These are phyloP conservation scores for Eremothecium coryli DNA, from an alignment of 1,139 yeast genomes.

Conservation along the genomic window DNA sequence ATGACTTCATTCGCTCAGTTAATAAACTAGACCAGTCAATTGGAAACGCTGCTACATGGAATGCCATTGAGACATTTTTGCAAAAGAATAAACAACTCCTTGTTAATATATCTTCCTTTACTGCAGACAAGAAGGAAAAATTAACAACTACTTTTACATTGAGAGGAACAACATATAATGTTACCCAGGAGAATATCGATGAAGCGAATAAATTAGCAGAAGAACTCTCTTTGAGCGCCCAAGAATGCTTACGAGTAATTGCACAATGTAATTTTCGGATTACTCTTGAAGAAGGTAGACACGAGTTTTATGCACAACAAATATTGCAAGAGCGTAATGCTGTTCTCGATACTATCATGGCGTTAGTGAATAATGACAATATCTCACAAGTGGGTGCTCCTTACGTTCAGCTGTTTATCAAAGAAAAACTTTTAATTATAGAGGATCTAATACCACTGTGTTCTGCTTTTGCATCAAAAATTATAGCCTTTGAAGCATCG, in stretches of 20 bases:
- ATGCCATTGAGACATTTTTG: constrained; percentile 8
- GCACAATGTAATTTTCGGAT: constrained; percentile 34
- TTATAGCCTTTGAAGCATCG: constrained; percentile 7
- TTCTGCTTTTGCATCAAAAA: constrained; percentile 11
- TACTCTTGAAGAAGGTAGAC: constrained; percentile 30
- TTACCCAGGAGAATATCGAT: constrained; percentile 8
- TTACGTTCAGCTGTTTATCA: constrained; percentile 35
- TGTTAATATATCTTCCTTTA: constrained; percentile 6
- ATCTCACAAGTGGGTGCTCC: constrained; percentile 34
- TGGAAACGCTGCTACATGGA: constrained; percentile 5
- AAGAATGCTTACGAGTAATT: constrained; percentile 42
- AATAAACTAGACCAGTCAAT: constrained; percentile 1
- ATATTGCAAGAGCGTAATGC: constrained; percentile 28
- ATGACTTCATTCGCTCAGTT: constrained; percentile 9
- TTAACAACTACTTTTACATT: constrained; percentile 6
- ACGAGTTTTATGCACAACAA: constrained; percentile 16
- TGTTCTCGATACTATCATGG: constrained; percentile 35
- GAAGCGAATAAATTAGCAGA: constrained; percentile 12
- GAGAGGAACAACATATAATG: constrained; percentile 12
- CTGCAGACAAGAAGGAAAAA: neutral
- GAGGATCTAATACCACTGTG: constrained; percentile 27
- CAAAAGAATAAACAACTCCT: constrained; percentile 6
- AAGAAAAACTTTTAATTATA: constrained; percentile 28
- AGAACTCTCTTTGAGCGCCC: constrained; percentile 27
- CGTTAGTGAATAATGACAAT: constrained; percentile 34